Percentiles rank a stretch among this genome's conserved stretches.
These are phyloP conservation scores for Hyaloscypha finlandica DNA, from an alignment of 495 filamentous ascomycete genomes.

Conservation along the genomic window DNA sequence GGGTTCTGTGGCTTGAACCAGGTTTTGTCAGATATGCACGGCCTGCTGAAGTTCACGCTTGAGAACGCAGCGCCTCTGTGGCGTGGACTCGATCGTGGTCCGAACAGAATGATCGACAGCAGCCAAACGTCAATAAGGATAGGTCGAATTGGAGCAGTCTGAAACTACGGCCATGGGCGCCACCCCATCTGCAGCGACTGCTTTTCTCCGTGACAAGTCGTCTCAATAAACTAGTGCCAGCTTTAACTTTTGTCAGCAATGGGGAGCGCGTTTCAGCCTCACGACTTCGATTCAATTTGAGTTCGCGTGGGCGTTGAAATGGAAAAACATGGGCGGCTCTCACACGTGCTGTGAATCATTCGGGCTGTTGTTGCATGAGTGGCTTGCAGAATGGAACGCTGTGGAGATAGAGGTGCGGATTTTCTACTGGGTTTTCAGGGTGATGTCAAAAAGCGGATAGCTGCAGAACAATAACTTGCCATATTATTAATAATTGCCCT, in stretches of 20 bases:
- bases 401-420: not conserved
- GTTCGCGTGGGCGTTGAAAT: not conserved
- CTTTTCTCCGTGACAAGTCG: not conserved
- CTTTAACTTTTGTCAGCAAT: not conserved
- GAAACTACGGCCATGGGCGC: not conserved
- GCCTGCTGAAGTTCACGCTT: not conserved
- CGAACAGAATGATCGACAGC: not conserved
- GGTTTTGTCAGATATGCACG: not conserved
- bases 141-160: not conserved
- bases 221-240: constrained; percentile 4
- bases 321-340: not conserved
- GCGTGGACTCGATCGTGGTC: not conserved
- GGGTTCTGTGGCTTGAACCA: not conserved
- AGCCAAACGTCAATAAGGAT: not conserved
- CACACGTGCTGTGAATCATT: not conserved
- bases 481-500: not conserved
- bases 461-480: not conserved
- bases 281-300: not conserved
- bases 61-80: not conserved
- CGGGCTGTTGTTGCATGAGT: no score
- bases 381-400: no score
- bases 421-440: not conserved
- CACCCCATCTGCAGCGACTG: not conserved
- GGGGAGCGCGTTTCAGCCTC: constrained; percentile 2
- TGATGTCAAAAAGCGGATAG: not conserved